Evolutionary conservation across 345 rosid genomes (phyloP), one percentile per base, ranked within the genome.

Genomic region (Crucihimalaya himalaica): DNA sequence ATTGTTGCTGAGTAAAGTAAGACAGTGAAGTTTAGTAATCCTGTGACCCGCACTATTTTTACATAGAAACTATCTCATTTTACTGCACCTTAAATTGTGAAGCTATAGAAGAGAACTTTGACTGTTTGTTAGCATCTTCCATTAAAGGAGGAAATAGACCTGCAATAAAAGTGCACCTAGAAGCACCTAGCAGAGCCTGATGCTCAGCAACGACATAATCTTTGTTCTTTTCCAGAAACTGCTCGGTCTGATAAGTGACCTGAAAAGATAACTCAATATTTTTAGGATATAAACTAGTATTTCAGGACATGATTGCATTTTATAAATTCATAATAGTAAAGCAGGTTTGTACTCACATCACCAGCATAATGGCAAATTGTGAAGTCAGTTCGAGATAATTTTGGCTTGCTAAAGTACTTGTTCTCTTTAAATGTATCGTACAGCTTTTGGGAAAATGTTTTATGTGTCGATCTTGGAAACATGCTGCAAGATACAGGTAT

Each of bases 401-500:
- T 94, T 77, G 98, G 98, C 88, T 94, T 89, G 83, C 84, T 86
- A 75, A 94, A 89, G 71, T 92, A 86, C 80, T 88, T 73, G 71
- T 94, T 88, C 37, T 65, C 81, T 84, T 81, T 83, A 70, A 92
- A 88, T 70, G 97, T 88, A 83, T 88, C 92, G 79, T 87, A 95
- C 88, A 95, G 81, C 89, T 92, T 95, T 83, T 92, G 92, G 72
- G 97, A 85, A 83, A 95, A 95, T 52, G 97, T 92, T 84, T 87
- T 90, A 76, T 95, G 97, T n/a, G 99, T 95, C 68, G 98, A 91
- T 85, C 88, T 88, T 45, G 96, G 98, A 74, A 94, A 91, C 97
- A 89, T 94, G 68, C 98, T 94, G 80, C 81, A 85, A 21, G 75
- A 80, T 20, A 70, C 51, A 82, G 51, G 42, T 53, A 25, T 34